Percentiles rank a stretch among this genome's conserved stretches.
Conservation (phyloP, 2,329 filamentous ascomycete species). For the Alternaria viburni region DNA sequence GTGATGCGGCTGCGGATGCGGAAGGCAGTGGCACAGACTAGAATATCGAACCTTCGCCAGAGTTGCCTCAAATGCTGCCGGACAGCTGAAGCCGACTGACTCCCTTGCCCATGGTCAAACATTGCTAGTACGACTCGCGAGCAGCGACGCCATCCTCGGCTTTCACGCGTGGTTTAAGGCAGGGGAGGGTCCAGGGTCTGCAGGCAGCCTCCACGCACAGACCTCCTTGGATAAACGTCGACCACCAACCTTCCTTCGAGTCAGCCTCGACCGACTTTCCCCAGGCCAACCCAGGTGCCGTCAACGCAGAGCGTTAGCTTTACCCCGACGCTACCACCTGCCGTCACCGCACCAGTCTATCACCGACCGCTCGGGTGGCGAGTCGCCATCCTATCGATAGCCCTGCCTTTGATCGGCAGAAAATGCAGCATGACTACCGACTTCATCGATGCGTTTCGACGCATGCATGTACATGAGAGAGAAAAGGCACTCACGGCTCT, state of each 20-base stretch:
- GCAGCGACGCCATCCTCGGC: background rate
- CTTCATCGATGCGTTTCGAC: slow-evolving; percentile 27
- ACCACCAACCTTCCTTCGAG: slow-evolving; percentile 3
- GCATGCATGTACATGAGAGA: slow-evolving; percentile 19
- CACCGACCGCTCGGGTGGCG: slow-evolving; percentile 4
- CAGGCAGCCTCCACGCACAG: slow-evolving; percentile 1
- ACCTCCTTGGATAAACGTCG: slow-evolving; percentile 1
- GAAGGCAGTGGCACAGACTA: background rate
- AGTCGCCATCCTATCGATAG: background rate
- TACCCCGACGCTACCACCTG: slow-evolving; percentile 4
- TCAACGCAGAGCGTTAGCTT: background rate
- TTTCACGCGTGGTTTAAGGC: background rate
- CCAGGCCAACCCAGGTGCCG: background rate
- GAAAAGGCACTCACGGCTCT: slow-evolving; percentile 33
- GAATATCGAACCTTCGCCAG: background rate
- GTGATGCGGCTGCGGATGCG: background rate
- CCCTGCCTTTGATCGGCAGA: background rate
- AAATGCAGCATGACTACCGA: slow-evolving; percentile 7
- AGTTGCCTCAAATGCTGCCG: background rate
- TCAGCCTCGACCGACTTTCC: slow-evolving; percentile 14
- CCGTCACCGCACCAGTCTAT: background rate
- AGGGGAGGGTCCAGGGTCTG: background rate
- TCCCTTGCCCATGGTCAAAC: background rate
- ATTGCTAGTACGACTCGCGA: background rate
- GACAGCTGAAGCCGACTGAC: background rate